These are phyloP conservation scores for Xylariaceae sp. DNA, from an alignment of 2,329 filamentous ascomycete genomes.

Conservation along the genomic window DNA sequence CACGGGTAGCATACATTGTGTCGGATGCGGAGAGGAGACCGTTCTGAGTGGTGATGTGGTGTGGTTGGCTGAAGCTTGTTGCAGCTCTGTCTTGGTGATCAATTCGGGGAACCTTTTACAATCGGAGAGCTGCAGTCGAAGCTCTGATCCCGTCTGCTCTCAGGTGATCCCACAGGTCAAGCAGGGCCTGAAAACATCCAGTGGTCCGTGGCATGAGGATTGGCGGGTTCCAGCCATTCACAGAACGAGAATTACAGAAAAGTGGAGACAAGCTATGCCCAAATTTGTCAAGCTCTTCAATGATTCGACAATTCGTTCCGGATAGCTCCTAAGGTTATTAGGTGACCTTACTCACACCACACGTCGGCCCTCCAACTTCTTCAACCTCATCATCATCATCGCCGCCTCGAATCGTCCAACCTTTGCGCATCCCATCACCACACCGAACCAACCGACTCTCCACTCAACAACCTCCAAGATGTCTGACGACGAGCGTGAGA, in stretches of 20 bases:
- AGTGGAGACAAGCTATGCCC: conserved; percentile 14
- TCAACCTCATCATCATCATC: conserved; percentile 10
- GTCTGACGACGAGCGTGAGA: conserved; percentile 83
- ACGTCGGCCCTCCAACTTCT: conserved; percentile 32
- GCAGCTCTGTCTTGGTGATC: no score
- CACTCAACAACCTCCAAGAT: conserved; percentile 60
- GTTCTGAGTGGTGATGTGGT: conserved; percentile 1
- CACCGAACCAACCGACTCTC: no score
- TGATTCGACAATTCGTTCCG: conserved; percentile 24
- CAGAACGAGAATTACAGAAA: conserved; percentile 7
- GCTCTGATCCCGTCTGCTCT: neutral
- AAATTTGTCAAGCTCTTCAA: conserved; percentile 17
- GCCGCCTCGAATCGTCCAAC: no score
- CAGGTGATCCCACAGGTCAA: neutral
- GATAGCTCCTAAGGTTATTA: no score
- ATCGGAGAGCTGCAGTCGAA: conserved; percentile 8
- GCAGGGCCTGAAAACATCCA: conserved; percentile 3
- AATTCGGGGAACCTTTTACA: conserved; percentile 4
- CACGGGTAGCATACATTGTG: conserved; percentile 63
- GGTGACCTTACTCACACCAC: conserved; percentile 9
- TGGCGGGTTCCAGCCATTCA: conserved; percentile 11
- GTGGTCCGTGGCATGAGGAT: conserved; percentile 14
- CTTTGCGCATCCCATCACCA: conserved; percentile 32
- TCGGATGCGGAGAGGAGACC: conserved; percentile 22
- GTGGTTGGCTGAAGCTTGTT: neutral